Base-by-base conservation (phyloP, 768 basidiomycete genomes). In the Nevesoporus exiguus region DNA sequence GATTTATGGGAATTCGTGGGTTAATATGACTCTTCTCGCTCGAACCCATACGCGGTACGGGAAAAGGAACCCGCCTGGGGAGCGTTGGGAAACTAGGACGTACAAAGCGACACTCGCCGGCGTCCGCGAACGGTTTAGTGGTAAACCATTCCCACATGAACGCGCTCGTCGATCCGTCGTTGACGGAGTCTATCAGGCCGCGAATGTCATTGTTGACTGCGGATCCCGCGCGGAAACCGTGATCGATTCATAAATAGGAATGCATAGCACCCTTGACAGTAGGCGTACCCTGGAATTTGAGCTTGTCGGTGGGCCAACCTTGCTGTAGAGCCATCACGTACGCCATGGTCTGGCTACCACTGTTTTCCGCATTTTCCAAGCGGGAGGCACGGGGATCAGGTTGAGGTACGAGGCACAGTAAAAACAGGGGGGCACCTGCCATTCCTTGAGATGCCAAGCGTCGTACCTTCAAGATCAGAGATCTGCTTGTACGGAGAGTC, bases 81-180 rank as follows among this genome's bases (percentile, higher is more conserved):
- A 17, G 40, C 27, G n/a, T 17, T 11, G 19, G 29, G n/a, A 8
- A 39, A 9, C 2, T 7, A 7, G n/a, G 14, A 77, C 90, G 68
- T 68, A 95, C 93, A 71, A 94, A 93, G 13, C 88, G 83, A 48
- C 83, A 86, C 67, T 90, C 83, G 14, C 86, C 90, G 9, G 79
- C 77, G 65, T 95, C 91, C 7, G 79, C 82, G 62, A 83, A 93
- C 5, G 94, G 85, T 61, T 88, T 88, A 36, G 86, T 88, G 5
- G 85, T 88, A 70, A 96, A 97, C 90, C 89, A 92, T 69, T 93
- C 92, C 91, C 92, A 93, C 86, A 95, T 89, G 73, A 95, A 95
- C 11, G 88, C 89, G 57, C 90, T 90, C 7, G 93, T 93, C 13
- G 86, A 81, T 0, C 86, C 90, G 48, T 90, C 85, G 65, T 97